A percentile compares a stretch with the other conserved stretches of the same genome.
phyloP scores from a whole-genome alignment of 2,329 filamentous ascomycete species.

The Sclerotinia trifoliorum region DNA sequence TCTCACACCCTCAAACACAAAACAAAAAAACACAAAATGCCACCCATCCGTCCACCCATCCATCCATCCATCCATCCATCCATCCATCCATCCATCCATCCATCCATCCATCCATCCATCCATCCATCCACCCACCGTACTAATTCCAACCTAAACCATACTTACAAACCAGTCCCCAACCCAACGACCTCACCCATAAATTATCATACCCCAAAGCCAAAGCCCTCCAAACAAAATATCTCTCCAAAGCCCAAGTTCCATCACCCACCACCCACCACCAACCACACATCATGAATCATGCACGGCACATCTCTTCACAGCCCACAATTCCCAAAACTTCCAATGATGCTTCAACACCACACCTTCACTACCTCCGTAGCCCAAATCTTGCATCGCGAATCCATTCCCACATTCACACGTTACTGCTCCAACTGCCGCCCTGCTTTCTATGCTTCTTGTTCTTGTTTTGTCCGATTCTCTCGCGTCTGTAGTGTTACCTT shows the following conservation, averaged over 20 bases:
- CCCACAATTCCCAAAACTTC: constrained; percentile 25
- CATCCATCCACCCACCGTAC: no score
- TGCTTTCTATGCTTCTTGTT: background rate
- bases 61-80: no score
- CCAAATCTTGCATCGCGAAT: constrained; percentile 11
- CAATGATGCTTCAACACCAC: constrained; percentile 18
- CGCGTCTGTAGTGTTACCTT: background rate
- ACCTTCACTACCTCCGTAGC: background rate
- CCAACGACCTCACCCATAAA: background rate
- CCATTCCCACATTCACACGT: constrained; percentile 18
- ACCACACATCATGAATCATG: constrained; percentile 8
- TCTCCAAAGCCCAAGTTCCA: no score
- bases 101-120: no score
- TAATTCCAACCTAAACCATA: no score
- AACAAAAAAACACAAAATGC: background rate
- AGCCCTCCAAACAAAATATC: no score
- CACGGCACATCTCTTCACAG: constrained; percentile 18
- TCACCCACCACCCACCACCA: no score
- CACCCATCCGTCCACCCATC: no score
- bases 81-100: no score
- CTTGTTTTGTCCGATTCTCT: no score
- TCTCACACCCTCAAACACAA: background rate
- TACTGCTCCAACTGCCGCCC: no score
- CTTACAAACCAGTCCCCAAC: no score
- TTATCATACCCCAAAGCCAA: background rate